phyloP scores from a whole-genome alignment of 129 eudicot species.

The Flaveria ramosissima region DNA sequence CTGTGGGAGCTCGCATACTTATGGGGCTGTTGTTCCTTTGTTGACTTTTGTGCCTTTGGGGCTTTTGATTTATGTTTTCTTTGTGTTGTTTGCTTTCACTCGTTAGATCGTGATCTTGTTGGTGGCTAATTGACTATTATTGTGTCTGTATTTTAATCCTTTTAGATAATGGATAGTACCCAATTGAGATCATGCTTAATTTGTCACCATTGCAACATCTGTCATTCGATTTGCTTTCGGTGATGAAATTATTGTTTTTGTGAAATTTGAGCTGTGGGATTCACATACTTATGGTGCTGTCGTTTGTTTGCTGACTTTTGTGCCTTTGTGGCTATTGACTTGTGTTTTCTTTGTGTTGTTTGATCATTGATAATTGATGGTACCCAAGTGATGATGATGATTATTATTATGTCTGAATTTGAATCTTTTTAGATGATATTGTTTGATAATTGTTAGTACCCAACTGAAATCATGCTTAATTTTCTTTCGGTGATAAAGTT shows the following conservation, averaged over 20 bases:
- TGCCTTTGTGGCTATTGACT: slow-evolving; percentile 69
- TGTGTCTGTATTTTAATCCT: background rate
- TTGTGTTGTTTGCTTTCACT: slow-evolving; percentile 85
- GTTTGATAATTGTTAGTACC: background rate
- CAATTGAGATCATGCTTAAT: slow-evolving; percentile 24
- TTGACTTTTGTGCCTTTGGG: slow-evolving; percentile 70
- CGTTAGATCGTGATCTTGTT: slow-evolving; percentile 32
- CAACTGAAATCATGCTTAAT: slow-evolving; percentile 25
- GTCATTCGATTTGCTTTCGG: slow-evolving; percentile 17
- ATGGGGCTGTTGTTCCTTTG: slow-evolving; percentile 81
- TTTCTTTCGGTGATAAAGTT: slow-evolving; percentile 17
- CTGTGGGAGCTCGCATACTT: slow-evolving; percentile 67
- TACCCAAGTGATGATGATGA: too few species aligned
- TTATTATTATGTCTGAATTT: background rate
- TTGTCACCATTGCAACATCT: slow-evolving; percentile 29
- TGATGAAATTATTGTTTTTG: slow-evolving; percentile 10
- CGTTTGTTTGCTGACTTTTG: slow-evolving; percentile 65
- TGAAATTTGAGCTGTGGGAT: slow-evolving; percentile 28
- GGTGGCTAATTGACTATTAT: background rate
- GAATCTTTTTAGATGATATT: background rate
- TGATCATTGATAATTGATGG: slow-evolving; percentile 24
- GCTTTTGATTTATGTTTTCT: slow-evolving; percentile 68
- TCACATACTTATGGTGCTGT: slow-evolving; percentile 70
- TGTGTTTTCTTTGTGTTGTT: slow-evolving; percentile 70
- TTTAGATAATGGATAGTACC: background rate